phyloP scores from a whole-genome alignment of 805 yeast genomes.

The Kuraishia molischiana region DNA sequence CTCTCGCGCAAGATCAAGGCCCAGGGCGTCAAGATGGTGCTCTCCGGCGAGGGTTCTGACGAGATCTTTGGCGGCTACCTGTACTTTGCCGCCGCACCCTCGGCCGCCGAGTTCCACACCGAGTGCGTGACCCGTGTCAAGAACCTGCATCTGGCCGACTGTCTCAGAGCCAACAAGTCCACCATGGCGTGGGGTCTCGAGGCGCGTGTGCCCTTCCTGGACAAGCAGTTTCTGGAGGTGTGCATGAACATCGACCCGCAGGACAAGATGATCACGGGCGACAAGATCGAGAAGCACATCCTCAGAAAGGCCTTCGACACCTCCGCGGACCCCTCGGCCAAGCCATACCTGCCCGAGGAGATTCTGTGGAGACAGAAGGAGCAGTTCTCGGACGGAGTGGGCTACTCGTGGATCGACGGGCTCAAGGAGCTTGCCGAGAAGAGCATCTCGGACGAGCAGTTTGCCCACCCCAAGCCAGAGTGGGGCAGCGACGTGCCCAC shows the following conservation, averaged over 20 bases:
- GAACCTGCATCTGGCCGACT: constrained; percentile 95
- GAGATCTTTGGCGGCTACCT: constrained; percentile 98
- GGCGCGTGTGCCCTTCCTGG: constrained; percentile 99
- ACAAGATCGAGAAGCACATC: constrained; percentile 88
- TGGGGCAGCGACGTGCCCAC: constrained; percentile 96
- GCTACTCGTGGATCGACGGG: constrained; percentile 98
- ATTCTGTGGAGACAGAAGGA: constrained; percentile 99
- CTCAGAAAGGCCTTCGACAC: constrained; percentile 98
- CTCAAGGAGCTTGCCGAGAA: constrained; percentile 92
- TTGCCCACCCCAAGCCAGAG: constrained; percentile 83
- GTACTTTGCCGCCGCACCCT: constrained; percentile 95
- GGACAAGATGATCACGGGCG: constrained; percentile 79
- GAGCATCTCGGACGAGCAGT: constrained; percentile 80
- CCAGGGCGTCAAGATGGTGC: constrained; percentile 98
- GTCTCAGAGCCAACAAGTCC: constrained; percentile 97
- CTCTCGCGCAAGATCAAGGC: constrained; percentile 96
- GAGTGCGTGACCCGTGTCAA: constrained; percentile 95
- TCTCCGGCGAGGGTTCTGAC: constrained; percentile 98
- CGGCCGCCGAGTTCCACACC: constrained; percentile 84
- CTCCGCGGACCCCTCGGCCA: constrained; percentile 60
- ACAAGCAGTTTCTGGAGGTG: constrained; percentile 81
- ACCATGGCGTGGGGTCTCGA: constrained; percentile 99
- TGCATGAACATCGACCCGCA: constrained; percentile 92
- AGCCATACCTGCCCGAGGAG: constrained; percentile 92
- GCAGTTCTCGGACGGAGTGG: constrained; percentile 99